Base-by-base conservation (phyloP, 768 basidiomycete species). In the Suillus placidus region DNA sequence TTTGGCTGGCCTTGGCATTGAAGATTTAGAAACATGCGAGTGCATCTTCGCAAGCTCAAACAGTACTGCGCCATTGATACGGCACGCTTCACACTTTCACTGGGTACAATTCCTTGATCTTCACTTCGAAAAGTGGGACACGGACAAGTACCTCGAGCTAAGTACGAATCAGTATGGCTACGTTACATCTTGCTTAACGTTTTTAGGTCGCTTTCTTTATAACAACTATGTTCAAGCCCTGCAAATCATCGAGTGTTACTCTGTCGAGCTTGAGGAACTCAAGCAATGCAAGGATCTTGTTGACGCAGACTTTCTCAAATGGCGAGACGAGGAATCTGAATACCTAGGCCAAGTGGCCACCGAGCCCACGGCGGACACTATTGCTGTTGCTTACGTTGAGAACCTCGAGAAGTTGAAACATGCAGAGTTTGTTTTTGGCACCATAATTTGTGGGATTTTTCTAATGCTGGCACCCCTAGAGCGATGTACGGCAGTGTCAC, bases 1-100 rank as follows among this genome's bases (percentile, higher is more conserved):
- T 60, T n/a, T 67, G 23, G 6, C 55, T 7, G 64, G 69, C 6
- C 40, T 64, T 12, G 70, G 70, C 3, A 56, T 69, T 30, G 68
- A 74, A 34, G 66, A 67, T 54, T 51, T 72, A 20, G 71, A 74
- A 42, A 67, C 64, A n/a, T n/a, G n/a, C n/a, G n/a, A n/a, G n/a
- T n/a, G n/a, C n/a, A n/a, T n/a, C n/a, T n/a, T n/a, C n/a, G n/a
- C n/a, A n/a, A n/a, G n/a, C n/a, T n/a, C n/a, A n/a, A n/a, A n/a
- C n/a, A n/a, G n/a, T n/a, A n/a, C n/a, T n/a, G n/a, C n/a, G n/a
- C n/a, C n/a, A n/a, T n/a, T n/a, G n/a, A n/a, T n/a, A n/a, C n/a
- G n/a, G n/a, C n/a, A n/a, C n/a, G n/a, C n/a, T n/a, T n/a, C n/a
- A n/a, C n/a, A n/a, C n/a, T n/a, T n/a, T n/a, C n/a, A n/a, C n/a